A percentile compares a stretch with the other conserved stretches of the same genome.
Evolutionary conservation across 768 basidiomycete genomes (phyloP).

Genomic region (Lactifluus subvellereus): DNA sequence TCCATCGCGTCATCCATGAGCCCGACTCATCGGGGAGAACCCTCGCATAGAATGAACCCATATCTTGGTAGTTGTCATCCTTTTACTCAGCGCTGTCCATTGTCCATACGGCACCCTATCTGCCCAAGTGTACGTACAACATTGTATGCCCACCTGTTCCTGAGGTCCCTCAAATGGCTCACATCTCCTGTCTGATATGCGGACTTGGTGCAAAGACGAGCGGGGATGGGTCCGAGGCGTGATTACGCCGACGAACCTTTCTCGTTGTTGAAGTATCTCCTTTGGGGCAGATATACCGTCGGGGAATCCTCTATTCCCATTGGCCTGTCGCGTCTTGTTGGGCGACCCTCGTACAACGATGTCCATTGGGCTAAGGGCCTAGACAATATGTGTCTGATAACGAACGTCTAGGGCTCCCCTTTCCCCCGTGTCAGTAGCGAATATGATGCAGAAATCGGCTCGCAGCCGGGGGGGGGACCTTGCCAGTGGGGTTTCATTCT

Average conservation of each 20-base stretch:
- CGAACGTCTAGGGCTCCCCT: background rate
- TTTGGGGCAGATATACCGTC: background rate
- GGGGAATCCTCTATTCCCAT: background rate
- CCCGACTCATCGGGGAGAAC: too few species aligned
- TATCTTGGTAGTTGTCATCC: too few species aligned
- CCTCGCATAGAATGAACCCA: too few species aligned
- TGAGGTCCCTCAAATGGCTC: background rate
- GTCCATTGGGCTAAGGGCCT: background rate
- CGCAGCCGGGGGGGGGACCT: background rate
- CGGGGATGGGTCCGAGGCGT: background rate
- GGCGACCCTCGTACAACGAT: background rate
- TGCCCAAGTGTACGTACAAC: too few species aligned
- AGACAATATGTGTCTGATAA: background rate
- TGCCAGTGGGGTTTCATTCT: background rate
- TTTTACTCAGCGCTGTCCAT: too few species aligned
- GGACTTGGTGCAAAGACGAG: background rate
- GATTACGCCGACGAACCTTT: background rate
- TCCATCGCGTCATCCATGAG: too few species aligned
- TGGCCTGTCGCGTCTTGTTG: too few species aligned
- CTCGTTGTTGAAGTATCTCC: background rate
- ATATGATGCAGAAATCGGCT: background rate
- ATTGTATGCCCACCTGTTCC: too few species aligned
- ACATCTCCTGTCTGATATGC: background rate
- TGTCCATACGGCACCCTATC: too few species aligned
- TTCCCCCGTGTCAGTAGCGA: background rate